Evolutionary conservation across 306 rosid genomes (phyloP).

Genomic region (Ziziphus jujuba): DNA sequence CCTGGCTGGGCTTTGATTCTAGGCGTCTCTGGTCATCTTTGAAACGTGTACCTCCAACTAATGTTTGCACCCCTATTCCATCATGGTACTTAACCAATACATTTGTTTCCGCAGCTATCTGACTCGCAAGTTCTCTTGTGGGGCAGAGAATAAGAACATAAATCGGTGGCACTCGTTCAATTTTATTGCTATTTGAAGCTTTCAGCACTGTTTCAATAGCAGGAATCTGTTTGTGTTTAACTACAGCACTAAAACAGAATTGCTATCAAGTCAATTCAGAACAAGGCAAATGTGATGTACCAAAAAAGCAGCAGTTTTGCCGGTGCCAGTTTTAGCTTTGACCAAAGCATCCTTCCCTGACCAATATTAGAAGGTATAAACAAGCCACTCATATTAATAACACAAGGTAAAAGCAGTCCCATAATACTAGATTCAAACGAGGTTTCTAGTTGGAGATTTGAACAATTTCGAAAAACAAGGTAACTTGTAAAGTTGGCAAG

Average conservation of each 20-base stretch:
- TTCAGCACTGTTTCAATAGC: constrained; percentile 98
- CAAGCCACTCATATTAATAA: too few relatives aligned
- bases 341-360: constrained; percentile 84
- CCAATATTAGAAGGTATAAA: constrained; percentile 13
- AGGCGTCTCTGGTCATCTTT: constrained; percentile 85
- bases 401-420: too few relatives aligned
- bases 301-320: constrained; percentile 91
- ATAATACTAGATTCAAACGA: too few relatives aligned
- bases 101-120: constrained; percentile 80
- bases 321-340: constrained; percentile 94
- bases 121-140: constrained; percentile 94
- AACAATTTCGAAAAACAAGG: neutral
- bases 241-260: constrained; percentile 23
- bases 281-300: constrained; percentile 42
- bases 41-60: constrained; percentile 87
- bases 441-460: too few relatives aligned
- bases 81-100: constrained; percentile 74
- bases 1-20: constrained; percentile 92
- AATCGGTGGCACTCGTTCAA: constrained; percentile 66
- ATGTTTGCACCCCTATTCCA: constrained; percentile 79
- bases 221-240: constrained; percentile 91
- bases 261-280: constrained; percentile 13
- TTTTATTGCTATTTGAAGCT: constrained; percentile 45
- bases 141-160: constrained; percentile 87
- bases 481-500: constrained; percentile 13